phyloP scores from a whole-genome alignment of 768 basidiomycete genomes.

The Kwoniella sp. region DNA sequence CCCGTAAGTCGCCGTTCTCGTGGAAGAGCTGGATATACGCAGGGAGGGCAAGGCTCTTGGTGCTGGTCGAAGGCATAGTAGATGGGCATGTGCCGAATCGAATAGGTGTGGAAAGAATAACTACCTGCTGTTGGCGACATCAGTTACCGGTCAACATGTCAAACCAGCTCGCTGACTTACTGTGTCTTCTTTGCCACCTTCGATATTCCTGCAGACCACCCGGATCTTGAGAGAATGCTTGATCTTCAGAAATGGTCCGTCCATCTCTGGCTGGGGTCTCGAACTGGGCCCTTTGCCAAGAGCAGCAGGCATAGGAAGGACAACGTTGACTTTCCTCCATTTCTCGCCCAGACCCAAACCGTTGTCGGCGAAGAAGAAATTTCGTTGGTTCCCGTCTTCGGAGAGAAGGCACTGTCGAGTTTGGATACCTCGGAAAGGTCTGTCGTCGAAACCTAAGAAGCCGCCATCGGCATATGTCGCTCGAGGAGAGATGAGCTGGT shows the following conservation, averaged over 20 bases:
- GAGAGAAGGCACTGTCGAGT: constrained; percentile 37
- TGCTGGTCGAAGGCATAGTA: constrained; percentile 19
- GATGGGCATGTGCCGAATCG: constrained; percentile 47
- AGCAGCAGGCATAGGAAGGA: constrained; percentile 49
- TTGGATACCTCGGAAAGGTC: constrained; percentile 18
- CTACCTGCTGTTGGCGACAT: constrained; percentile 29
- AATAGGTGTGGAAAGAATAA: constrained; percentile 51
- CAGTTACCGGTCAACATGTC: neutral
- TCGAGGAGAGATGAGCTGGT: constrained; percentile 40
- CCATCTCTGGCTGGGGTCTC: constrained; percentile 43
- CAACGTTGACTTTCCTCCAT: constrained; percentile 54
- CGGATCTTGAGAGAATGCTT: constrained; percentile 52
- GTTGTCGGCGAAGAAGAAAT: constrained; percentile 50
- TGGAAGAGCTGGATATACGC: constrained; percentile 54
- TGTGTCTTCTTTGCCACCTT: constrained; percentile 14
- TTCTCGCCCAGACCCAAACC: constrained; percentile 46
- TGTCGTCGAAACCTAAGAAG: constrained; percentile 21
- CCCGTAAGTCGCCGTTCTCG: constrained; percentile 49
- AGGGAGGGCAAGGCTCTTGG: constrained; percentile 31
- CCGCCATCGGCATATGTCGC: constrained; percentile 29
- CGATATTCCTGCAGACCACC: constrained; percentile 37
- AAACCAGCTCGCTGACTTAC: constrained; percentile 14
- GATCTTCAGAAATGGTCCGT: constrained; percentile 49
- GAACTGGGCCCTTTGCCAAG: constrained; percentile 8
- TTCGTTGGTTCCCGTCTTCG: constrained; percentile 50